These are phyloP conservation scores for Salisapilia sapeloensis DNA, from an alignment of 352 stramenopile species.

Conservation along the genomic window DNA sequence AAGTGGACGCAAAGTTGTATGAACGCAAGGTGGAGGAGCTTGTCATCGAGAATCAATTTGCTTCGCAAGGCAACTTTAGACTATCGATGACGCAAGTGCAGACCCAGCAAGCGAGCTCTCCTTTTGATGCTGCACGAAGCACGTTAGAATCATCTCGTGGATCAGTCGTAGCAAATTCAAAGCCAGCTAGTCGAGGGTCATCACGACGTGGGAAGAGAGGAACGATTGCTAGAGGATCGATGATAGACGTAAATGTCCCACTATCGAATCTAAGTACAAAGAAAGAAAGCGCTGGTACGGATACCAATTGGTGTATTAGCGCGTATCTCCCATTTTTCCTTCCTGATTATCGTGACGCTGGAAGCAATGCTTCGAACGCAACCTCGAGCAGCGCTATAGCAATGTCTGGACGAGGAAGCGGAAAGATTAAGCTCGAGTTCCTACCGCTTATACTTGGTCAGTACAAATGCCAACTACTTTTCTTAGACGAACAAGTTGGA, in stretches of 20 bases:
- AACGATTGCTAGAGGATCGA: too few relatives aligned
- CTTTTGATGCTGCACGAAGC: too few relatives aligned
- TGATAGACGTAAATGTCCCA: too few relatives aligned
- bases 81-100: conserved; percentile 50
- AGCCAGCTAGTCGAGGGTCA: too few relatives aligned
- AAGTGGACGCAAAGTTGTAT: conserved; percentile 64
- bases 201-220: too few relatives aligned
- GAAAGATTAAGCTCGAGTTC: conserved; percentile 80
- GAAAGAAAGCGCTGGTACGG: too few relatives aligned
- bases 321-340: conserved; percentile 61
- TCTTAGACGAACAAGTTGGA: conserved; percentile 85
- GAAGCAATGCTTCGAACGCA: not conserved
- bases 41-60: conserved; percentile 79
- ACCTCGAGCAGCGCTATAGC: too few relatives aligned
- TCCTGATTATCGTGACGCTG: conserved; percentile 21
- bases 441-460: conserved; percentile 74
- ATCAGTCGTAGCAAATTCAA: too few relatives aligned
- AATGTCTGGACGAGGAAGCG: too few relatives aligned
- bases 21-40: conserved; percentile 66
- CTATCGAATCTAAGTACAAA: too few relatives aligned
- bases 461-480: conserved; percentile 83
- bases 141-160: too few relatives aligned
- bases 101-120: too few relatives aligned
- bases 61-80: conserved; percentile 42
- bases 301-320: conserved; percentile 44